These are phyloP conservation scores for Exsudoporus floridanus DNA, from an alignment of 1,284 basidiomycete genomes.

Conservation along the genomic window DNA sequence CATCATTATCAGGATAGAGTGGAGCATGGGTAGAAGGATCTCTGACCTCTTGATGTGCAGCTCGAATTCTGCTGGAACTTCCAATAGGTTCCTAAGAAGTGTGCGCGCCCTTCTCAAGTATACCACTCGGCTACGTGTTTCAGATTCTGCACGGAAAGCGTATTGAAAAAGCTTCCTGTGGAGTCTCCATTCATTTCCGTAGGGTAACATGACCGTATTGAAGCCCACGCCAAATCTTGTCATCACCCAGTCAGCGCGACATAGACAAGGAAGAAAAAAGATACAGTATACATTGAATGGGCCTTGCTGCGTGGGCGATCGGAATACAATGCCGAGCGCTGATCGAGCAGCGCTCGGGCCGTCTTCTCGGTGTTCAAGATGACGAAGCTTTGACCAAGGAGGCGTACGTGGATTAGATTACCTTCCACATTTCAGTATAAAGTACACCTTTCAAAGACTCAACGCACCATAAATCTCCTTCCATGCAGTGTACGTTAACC, in stretches of 20 bases:
- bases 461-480: constrained; percentile 19
- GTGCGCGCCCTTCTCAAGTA: constrained; percentile 19
- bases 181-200: constrained; percentile 23
- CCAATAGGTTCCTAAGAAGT: constrained; percentile 23
- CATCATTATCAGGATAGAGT: background rate
- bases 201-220: constrained; percentile 28
- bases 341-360: constrained; percentile 25
- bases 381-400: constrained; percentile 26
- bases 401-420: constrained; percentile 22
- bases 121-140: constrained; percentile 11
- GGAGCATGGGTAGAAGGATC: background rate
- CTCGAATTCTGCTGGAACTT: constrained; percentile 26
- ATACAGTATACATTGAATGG: constrained; percentile 15
- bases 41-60: constrained; percentile 24
- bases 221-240: constrained; percentile 24
- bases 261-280: background rate
- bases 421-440: constrained; percentile 12
- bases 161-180: constrained; percentile 30
- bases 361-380: constrained; percentile 27
- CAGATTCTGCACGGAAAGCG: constrained; percentile 22
- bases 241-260: background rate
- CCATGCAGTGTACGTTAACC: constrained; percentile 28
- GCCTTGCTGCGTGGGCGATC: constrained; percentile 22
- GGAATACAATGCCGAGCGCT: constrained; percentile 28
- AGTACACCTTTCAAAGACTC: background rate